Conservation (phyloP, 2,329 filamentous ascomycete genomes). For the Lachnellula subtilissima region DNA sequence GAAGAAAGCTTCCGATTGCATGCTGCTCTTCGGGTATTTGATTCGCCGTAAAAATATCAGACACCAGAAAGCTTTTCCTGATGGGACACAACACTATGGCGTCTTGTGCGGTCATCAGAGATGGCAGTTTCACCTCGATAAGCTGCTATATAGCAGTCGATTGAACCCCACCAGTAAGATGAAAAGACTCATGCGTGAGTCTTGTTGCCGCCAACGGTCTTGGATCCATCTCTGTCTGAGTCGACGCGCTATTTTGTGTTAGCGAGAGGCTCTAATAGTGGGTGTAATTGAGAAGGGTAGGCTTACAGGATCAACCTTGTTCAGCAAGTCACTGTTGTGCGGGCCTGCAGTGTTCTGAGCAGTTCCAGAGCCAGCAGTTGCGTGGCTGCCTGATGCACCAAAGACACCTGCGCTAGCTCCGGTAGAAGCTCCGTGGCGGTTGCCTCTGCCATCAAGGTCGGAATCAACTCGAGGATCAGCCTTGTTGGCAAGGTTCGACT, state of each 20-base stretch:
- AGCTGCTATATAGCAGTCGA: background rate
- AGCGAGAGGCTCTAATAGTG: background rate
- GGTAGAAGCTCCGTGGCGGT: conserved; percentile 27
- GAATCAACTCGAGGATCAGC: conserved; percentile 49
- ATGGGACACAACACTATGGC: conserved; percentile 42
- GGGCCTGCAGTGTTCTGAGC: conserved; percentile 45
- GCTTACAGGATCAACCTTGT: conserved; percentile 39
- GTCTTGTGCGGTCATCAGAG: conserved; percentile 39
- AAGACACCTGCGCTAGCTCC: conserved; percentile 23
- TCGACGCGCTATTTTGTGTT: conserved; percentile 42
- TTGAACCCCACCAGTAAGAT: background rate
- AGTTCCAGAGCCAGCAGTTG: conserved; percentile 28
- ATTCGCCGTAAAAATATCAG: conserved; percentile 3
- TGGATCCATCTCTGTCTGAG: conserved; percentile 49
- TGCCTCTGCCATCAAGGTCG: conserved; percentile 41
- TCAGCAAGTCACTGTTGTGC: conserved; percentile 48
- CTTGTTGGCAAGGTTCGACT: conserved; percentile 37
- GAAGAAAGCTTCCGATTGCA: conserved; percentile 8
- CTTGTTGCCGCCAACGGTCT: conserved; percentile 51
- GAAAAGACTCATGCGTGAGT: conserved; percentile 33
- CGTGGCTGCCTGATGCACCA: conserved; percentile 31
- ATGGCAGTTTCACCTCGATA: conserved; percentile 6
- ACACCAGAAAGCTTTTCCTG: conserved; percentile 41
- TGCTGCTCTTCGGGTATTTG: conserved; percentile 9
- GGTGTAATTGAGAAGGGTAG: background rate